These are phyloP conservation scores for Rhizoclosmatium globosum DNA, from an alignment of 192 early-diverging fungal genomes.

Conservation along the genomic window DNA sequence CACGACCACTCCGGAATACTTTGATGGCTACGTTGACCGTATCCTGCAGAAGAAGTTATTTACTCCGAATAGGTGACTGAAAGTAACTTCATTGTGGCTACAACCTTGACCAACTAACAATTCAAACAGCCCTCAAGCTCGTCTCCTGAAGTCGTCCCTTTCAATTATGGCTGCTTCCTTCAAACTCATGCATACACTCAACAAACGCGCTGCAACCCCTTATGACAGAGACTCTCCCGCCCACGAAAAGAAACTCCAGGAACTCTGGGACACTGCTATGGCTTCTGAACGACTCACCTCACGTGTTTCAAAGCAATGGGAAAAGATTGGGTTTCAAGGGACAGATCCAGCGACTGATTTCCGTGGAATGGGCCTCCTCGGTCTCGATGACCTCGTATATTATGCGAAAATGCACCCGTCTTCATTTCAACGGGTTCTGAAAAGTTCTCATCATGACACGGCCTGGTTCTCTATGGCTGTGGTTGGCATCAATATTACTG, in stretches of 20 bases:
- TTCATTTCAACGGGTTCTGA: conserved; percentile 60
- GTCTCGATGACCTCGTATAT: conserved; percentile 76
- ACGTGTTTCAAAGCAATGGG: conserved; percentile 32
- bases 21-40: conserved; percentile 55
- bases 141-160: conserved; percentile 61
- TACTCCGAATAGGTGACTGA: conserved; percentile 53
- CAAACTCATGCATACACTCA: conserved; percentile 63
- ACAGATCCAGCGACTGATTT: conserved; percentile 86
- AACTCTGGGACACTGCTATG: conserved; percentile 48
- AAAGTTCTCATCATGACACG: conserved; percentile 65
- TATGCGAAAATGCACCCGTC: conserved; percentile 66
- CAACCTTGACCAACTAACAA: neutral
- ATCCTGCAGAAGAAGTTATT: conserved; percentile 70
- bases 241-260: conserved; percentile 69
- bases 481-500: conserved; percentile 82
- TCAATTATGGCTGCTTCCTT: conserved; percentile 59
- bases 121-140: conserved; percentile 51
- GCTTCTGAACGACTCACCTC: neutral
- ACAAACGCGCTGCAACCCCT: conserved; percentile 63
- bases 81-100: no score
- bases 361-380: conserved; percentile 85
- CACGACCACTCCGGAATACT: neutral
- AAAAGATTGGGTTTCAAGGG: conserved; percentile 84
- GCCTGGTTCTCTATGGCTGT: conserved; percentile 85
- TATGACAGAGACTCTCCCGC: conserved; percentile 65